Evolutionary conservation across 805 yeast genomes (phyloP).

Genomic region (Vanderwaltozyma polyspora): DNA sequence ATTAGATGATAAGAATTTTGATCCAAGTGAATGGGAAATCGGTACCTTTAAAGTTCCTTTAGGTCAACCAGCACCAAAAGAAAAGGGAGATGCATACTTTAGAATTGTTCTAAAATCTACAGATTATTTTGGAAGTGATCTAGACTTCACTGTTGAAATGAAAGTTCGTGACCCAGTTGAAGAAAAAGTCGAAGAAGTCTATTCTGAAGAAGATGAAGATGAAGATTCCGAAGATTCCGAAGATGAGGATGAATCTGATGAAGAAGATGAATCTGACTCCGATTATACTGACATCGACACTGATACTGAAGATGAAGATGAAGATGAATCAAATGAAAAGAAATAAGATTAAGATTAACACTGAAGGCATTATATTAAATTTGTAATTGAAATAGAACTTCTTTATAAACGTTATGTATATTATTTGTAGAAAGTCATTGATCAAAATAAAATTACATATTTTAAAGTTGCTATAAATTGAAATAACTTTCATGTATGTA

Average conservation of each 20-base stretch:
- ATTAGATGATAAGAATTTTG: constrained; percentile 25
- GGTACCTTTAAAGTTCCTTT: constrained; percentile 71
- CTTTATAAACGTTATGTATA: background rate
- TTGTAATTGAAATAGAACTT: too few species aligned
- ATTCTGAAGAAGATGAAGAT: constrained; percentile 44
- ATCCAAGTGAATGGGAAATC: constrained; percentile 34
- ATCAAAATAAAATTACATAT: background rate
- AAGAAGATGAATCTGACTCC: constrained; percentile 30
- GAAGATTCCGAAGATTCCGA: constrained; percentile 41
- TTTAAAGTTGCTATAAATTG: too few species aligned
- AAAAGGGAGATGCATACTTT: constrained; percentile 54
- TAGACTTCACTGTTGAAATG: constrained; percentile 60
- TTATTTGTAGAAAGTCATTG: background rate
- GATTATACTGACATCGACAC: constrained; percentile 29
- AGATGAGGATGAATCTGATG: constrained; percentile 57
- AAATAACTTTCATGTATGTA: too few species aligned
- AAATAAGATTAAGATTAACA: too few species aligned
- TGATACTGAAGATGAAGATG: constrained; percentile 27
- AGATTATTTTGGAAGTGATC: constrained; percentile 73
- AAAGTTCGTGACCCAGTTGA: constrained; percentile 45
- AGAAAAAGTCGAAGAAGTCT: constrained; percentile 33
- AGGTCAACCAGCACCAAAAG: constrained; percentile 66
- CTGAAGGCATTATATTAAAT: too few species aligned
- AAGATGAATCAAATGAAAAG: constrained; percentile 1
- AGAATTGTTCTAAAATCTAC: constrained; percentile 60